Conservation (phyloP, 2,329 filamentous ascomycete genomes). For the Paracamarosporium sp. region DNA sequence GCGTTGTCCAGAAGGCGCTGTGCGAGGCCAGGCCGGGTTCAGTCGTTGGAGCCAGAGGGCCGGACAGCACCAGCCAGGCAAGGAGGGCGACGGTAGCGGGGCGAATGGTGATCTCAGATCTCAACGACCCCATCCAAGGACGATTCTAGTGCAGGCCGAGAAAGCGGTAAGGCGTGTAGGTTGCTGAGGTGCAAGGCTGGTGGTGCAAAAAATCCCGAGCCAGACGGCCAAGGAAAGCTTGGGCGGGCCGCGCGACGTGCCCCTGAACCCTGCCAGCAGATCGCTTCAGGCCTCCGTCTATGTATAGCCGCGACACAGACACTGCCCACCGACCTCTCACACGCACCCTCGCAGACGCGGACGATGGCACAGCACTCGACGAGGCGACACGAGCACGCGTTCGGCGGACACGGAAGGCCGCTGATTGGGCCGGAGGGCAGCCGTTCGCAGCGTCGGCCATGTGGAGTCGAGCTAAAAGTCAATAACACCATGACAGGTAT, state of each 20-base stretch:
- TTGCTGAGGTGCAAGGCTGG: slow-evolving; percentile 17
- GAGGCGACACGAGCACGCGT: background rate
- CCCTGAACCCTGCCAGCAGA: slow-evolving; percentile 16
- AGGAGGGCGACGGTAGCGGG: background rate
- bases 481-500: slow-evolving; percentile 7
- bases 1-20: background rate
- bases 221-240: slow-evolving; percentile 22
- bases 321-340: too few species aligned
- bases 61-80: background rate
- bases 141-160: background rate
- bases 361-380: too few species aligned
- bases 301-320: slow-evolving; percentile 19
- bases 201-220: slow-evolving; percentile 23
- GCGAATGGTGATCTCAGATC: background rate
- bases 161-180: slow-evolving; percentile 11
- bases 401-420: background rate
- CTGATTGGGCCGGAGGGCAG: background rate
- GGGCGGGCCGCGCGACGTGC: slow-evolving; percentile 18
- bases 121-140: slow-evolving; percentile 4
- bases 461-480: slow-evolving; percentile 12
- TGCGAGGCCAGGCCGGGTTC: background rate
- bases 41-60: background rate
- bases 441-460: background rate
- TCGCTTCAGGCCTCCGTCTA: slow-evolving; percentile 10
- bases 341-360: too few species aligned